A percentile compares a stretch with the other conserved stretches of the same genome.
Evolutionary conservation across 2,329 filamentous ascomycete genomes (phyloP).

Genomic region (Fusarium sp.): DNA sequence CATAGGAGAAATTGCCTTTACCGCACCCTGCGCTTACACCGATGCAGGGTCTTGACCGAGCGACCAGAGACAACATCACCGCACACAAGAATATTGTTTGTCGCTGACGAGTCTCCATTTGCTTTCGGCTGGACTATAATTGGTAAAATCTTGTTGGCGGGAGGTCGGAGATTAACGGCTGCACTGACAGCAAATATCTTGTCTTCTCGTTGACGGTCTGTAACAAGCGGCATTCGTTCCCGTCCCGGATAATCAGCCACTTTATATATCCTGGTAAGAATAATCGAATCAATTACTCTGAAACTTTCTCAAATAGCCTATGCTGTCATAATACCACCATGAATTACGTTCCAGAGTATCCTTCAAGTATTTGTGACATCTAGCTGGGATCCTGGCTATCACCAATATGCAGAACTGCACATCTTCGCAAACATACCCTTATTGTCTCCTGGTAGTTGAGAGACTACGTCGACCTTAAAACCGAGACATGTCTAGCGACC

Average conservation of each 20-base stretch:
- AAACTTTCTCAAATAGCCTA: rapidly evolving
- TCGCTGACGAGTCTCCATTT: neutral
- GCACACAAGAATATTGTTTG: neutral
- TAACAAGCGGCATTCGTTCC: too few relatives aligned
- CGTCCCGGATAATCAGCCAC: neutral
- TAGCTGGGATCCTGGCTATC: neutral
- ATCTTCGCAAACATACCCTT: neutral
- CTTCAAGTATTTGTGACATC: neutral
- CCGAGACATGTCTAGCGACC: too few relatives aligned
- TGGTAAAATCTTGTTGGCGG: neutral
- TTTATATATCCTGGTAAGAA: neutral
- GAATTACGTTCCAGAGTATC: neutral
- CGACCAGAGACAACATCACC: neutral
- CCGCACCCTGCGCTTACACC: neutral
- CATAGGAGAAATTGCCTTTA: neutral
- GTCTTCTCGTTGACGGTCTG: neutral
- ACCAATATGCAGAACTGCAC: neutral
- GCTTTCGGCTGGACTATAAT: neutral
- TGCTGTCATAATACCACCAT: neutral
- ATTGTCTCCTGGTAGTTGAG: neutral
- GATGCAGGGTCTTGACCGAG: neutral
- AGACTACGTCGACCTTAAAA: rapidly evolving
- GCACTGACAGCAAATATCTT: neutral
- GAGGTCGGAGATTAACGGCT: neutral
- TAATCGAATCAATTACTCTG: neutral